Base-by-base conservation (phyloP, 1,139 yeast genomes). In the Meyerozyma guilliermondii region DNA sequence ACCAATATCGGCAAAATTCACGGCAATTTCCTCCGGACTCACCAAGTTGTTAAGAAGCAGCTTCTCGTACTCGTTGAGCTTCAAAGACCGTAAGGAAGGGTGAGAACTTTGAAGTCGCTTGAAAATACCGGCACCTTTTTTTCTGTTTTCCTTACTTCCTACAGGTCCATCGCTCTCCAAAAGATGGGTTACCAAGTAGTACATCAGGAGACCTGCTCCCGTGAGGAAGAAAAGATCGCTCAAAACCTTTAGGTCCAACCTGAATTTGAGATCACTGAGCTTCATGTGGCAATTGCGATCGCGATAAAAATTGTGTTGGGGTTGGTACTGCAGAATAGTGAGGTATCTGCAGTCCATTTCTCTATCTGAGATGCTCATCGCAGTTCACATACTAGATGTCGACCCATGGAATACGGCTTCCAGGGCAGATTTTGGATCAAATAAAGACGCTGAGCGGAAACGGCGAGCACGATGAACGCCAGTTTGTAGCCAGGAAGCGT, bases 191-290 rank as follows among this genome's bases (percentile, higher is more conserved):
- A 86, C 58, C 53, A 87, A 66, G 57, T 86, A 87, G 59, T 86
- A 87, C 50, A 86, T 77, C 1, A 95, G 84, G 29, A 86, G 71
- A n/a, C 91, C 83, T 1, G 95, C 91, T 11, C 95, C 95, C 2
- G 88, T 71, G 43, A 87, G 72, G 45, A 87, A 76, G 36, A 87
- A 83, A 13, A 86, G 62, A 53, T 87, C 95, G 2, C 87, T 74
- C 23, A 80, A 49, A 7, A 76, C 57, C 58, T 80, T 80, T 39
- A 80, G 58, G 57, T 80, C 83, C 51, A 80, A 50, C 59, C 72
- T 72, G 56, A 73, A 50, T 49, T 68, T 66, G 16, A 29, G 18
- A 29, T 29, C 33, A 29, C 33, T 29, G 14, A 29, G 33, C 33
- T 29, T 29, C 33, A 29, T 29, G 33, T 29, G 20, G 33, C 20